Percentiles rank a stretch among this genome's conserved stretches.
Evolutionary conservation across 2,329 filamentous ascomycete genomes (phyloP).

Genomic region (Talaromyces marneffei): DNA sequence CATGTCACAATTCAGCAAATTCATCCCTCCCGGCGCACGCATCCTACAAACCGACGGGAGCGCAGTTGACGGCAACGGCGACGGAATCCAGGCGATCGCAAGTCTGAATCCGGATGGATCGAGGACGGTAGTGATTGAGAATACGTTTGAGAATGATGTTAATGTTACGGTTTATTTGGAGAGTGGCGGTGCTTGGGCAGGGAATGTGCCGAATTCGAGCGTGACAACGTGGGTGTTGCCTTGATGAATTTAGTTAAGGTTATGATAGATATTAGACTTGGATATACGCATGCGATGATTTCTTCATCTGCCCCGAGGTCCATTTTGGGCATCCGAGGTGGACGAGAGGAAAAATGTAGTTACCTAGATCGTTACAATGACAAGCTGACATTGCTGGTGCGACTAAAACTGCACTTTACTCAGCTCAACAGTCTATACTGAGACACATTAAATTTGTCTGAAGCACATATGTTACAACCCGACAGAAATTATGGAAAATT

Average conservation of each 20-base stretch:
- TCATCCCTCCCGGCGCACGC: constrained; percentile 42
- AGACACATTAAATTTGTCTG: background rate
- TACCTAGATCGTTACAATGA: background rate
- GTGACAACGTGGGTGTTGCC: constrained; percentile 14
- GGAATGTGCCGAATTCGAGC: constrained; percentile 12
- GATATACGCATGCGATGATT: background rate
- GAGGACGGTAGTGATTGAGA: constrained; percentile 12
- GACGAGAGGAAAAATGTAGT: background rate
- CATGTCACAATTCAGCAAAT: constrained; percentile 49
- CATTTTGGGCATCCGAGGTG: background rate
- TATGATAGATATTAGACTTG: background rate
- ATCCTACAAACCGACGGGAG: constrained; percentile 8
- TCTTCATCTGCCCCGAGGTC: background rate
- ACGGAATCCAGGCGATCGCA: constrained; percentile 9
- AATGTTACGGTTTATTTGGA: constrained; percentile 5
- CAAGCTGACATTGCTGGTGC: background rate
- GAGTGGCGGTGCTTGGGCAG: constrained; percentile 7
- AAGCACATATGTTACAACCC: background rate
- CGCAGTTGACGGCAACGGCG: constrained; percentile 1
- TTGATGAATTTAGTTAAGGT: background rate
- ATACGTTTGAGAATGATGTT: constrained; percentile 7
- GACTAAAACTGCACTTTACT: background rate
- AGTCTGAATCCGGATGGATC: constrained; percentile 12
- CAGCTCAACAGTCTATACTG: background rate
- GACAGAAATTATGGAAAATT: background rate